Evolutionary conservation across 495 filamentous ascomycete species (phyloP), one percentile per base, ranked within the genome.

Genomic region (Lasiosphaeris hirsuta): DNA sequence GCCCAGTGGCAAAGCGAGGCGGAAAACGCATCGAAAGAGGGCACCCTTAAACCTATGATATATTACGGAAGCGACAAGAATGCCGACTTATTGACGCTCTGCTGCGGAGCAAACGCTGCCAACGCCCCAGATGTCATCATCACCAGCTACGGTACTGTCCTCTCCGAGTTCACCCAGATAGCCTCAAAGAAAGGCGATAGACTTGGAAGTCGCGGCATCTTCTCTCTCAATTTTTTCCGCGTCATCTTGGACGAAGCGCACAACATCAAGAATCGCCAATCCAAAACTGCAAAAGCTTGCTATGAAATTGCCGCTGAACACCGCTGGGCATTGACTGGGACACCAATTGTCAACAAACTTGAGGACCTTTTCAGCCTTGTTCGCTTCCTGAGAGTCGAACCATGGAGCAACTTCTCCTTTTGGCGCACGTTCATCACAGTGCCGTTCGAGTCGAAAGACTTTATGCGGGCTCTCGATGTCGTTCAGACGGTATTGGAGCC

Each of bases 391-490:
- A 81, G 88, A 56, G 94, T 97, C 7, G 95, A 97, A 64, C 94
- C 94, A 1, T 98, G 94, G 94, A 90, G 86, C 56, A 97, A 97
- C 69, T 97, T 97, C 68, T 94, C 91, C 4, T 98, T 95, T 74
- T 98, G 94, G 94, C 90, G 92, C 58, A 97, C 95, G 0, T 98
- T 98, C 71, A 98, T 98, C 61, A 98, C 95, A 0, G 85, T 93
- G 11, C 94, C 94, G 0, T 98, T 98, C 52, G 94, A 98, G 67
- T 90, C 89, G 0, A 95, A 94, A 60, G 88, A 98, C 61, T 96
- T 90, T 60, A 82, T 96, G 46, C 86, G 92, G 5, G 94, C 95
- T 2, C 80, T 98, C 7, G 94, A 97, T 66, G 95, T 98, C 4
- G 95, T 98, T 2, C 94, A 98, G 64, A 97, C 92, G 0, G 94